These are phyloP conservation scores for Cyanodermella asteris DNA, from an alignment of 2,329 filamentous ascomycete genomes.

Conservation along the genomic window DNA sequence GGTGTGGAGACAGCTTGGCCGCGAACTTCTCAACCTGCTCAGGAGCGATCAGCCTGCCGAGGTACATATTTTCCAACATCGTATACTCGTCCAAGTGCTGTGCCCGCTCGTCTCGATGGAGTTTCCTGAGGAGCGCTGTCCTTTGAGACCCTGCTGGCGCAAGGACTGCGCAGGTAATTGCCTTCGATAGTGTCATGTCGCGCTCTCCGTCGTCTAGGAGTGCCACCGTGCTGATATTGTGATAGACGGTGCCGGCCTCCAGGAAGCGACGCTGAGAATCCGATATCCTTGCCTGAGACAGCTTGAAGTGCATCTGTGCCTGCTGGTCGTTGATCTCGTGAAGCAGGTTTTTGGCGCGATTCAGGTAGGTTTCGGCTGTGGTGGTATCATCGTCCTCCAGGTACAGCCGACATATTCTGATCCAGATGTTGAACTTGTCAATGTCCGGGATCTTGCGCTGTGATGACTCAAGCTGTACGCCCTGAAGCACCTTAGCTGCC, in stretches of 20 bases:
- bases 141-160: slow-evolving; percentile 76
- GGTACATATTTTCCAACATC: slow-evolving; percentile 94
- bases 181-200: slow-evolving; percentile 60
- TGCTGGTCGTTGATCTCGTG: slow-evolving; percentile 53
- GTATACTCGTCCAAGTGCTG: slow-evolving; percentile 54
- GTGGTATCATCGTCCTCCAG: slow-evolving; percentile 85
- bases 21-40: slow-evolving; percentile 78
- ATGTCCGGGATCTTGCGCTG: slow-evolving; percentile 65
- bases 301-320: slow-evolving; percentile 63
- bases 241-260: slow-evolving; percentile 69
- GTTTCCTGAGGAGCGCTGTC: slow-evolving; percentile 53
- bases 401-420: slow-evolving; percentile 83
- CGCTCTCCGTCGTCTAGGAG: slow-evolving; percentile 73
- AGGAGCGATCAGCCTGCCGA: slow-evolving; percentile 61
- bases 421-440: slow-evolving; percentile 69
- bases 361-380: slow-evolving; percentile 65
- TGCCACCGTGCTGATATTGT: slow-evolving; percentile 58
- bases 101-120: slow-evolving; percentile 86
- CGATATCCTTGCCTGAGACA: slow-evolving; percentile 80
- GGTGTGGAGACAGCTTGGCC: slow-evolving; percentile 58
- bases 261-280: slow-evolving; percentile 82
- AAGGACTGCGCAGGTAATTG: slow-evolving; percentile 79
- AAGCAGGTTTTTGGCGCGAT: slow-evolving; percentile 87
- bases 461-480: slow-evolving; percentile 72
- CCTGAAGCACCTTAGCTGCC: slow-evolving; percentile 57